Evolutionary conservation across 306 rosid genomes (phyloP).

Genomic region (Malus sieversii): DNA sequence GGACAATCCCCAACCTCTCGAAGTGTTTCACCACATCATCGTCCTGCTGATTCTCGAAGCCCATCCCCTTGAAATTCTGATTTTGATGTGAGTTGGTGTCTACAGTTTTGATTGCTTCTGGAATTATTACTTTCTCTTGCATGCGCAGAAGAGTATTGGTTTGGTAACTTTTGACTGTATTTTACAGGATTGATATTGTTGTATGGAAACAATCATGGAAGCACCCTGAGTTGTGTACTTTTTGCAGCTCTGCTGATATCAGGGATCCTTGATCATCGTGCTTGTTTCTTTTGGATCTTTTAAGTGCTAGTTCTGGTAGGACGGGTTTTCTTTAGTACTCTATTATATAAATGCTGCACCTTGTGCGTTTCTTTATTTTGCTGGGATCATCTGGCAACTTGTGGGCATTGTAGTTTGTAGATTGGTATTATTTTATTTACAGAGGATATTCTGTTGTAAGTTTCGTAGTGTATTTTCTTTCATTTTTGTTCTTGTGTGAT

Average conservation of each 20-base stretch:
- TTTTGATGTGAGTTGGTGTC: slow-evolving; percentile 53
- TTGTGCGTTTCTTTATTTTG: slow-evolving; percentile 7
- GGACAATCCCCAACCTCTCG: slow-evolving; percentile 37
- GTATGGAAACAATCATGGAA: slow-evolving; percentile 14
- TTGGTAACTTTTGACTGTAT: not conserved
- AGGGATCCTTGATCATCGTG: slow-evolving; percentile 29
- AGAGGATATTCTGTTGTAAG: slow-evolving; percentile 10
- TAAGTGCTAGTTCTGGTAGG: slow-evolving; percentile 58
- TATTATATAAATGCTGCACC: slow-evolving; percentile 35
- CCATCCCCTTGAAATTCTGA: slow-evolving; percentile 50
- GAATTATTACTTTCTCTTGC: not conserved
- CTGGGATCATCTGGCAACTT: slow-evolving; percentile 17
- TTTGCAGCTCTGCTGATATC: slow-evolving; percentile 35
- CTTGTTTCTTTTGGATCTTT: slow-evolving; percentile 38
- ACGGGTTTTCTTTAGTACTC: slow-evolving; percentile 34
- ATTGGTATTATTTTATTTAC: slow-evolving; percentile 8
- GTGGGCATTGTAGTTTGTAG: slow-evolving; percentile 34
- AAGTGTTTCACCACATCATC: slow-evolving; percentile 56
- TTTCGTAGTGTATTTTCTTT: not conserved
- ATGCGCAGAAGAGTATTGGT: not conserved
- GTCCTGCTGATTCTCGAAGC: slow-evolving; percentile 42
- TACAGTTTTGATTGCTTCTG: not conserved
- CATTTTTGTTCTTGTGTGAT: not conserved
- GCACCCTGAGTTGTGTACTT: slow-evolving; percentile 9
- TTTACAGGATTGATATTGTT: slow-evolving; percentile 39